A percentile compares a stretch with the other conserved stretches of the same genome.
Conservation (phyloP, 768 basidiomycete genomes). For the Arthromyces matolae region DNA sequence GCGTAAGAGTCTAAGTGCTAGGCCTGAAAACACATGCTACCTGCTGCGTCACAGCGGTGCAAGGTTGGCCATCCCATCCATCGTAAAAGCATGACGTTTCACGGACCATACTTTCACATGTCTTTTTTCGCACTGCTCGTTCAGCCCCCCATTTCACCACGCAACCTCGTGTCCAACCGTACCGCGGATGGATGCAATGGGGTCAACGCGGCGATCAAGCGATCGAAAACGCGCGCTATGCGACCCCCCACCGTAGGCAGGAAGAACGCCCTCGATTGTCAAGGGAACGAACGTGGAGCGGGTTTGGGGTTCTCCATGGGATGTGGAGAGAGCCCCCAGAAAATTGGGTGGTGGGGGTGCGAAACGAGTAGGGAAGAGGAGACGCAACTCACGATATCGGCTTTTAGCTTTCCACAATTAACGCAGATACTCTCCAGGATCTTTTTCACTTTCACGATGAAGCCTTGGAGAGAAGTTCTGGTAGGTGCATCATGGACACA, state of each 20-base stretch:
- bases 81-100: constrained; percentile 29
- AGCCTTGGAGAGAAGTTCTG: constrained; percentile 49
- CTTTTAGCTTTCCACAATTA: constrained; percentile 97
- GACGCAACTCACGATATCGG: constrained; percentile 89
- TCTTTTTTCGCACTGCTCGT: constrained; percentile 89
- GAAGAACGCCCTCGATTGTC: constrained; percentile 82
- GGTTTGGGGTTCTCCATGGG: constrained; percentile 93
- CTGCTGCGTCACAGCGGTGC: constrained; percentile 70
- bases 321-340: constrained; percentile 97
- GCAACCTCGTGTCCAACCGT: constrained; percentile 82
- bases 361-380: constrained; percentile 85
- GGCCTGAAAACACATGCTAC: constrained; percentile 49
- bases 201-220: constrained; percentile 86
- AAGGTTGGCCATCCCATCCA: constrained; percentile 50
- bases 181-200: constrained; percentile 61
- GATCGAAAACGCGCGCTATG: constrained; percentile 82
- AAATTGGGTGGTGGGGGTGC: constrained; percentile 94
- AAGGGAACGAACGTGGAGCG: constrained; percentile 73
- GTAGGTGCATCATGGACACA: background rate
- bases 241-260: constrained; percentile 62
- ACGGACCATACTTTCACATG: constrained; percentile 32
- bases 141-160: constrained; percentile 98
- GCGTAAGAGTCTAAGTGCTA: constrained; percentile 59
- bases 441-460: constrained; percentile 99
- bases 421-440: constrained; percentile 98